Conservation (phyloP, 78 protist species). For the Bodo saltans region DNA sequence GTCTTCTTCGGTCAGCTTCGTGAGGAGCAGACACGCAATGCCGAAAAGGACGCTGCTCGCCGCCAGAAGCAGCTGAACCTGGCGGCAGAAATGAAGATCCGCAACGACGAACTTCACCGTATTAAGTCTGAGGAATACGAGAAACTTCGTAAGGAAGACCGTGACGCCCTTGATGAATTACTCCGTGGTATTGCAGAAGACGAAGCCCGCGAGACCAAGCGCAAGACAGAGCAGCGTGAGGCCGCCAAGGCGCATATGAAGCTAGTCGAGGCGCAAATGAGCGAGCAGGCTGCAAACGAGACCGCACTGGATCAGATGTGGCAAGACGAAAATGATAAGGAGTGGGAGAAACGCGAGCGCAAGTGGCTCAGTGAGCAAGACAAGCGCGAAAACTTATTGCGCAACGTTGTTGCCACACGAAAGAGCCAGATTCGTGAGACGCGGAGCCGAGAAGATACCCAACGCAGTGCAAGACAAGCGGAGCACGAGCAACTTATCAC, state of each 20-base stretch:
- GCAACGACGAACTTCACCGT: not conserved
- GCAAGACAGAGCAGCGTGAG: not conserved
- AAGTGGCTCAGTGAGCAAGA: not conserved
- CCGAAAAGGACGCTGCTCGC: not conserved
- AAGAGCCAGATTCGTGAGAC: not conserved
- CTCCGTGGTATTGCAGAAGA: not conserved
- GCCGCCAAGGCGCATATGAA: not conserved
- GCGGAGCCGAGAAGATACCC: not conserved
- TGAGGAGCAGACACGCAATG: not conserved
- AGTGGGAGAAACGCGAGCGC: slow-evolving; percentile 9
- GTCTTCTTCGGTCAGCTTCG: not conserved
- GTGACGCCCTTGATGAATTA: not conserved
- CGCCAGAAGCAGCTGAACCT: not conserved
- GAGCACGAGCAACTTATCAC: not conserved
- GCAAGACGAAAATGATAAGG: not conserved
- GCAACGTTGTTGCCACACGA: not conserved
- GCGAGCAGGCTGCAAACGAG: not conserved
- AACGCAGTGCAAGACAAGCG: not conserved
- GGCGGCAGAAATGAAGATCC: not conserved
- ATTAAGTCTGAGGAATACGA: not conserved
- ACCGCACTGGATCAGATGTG: slow-evolving; percentile 16
- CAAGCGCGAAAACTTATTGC: not conserved
- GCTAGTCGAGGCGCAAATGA: slow-evolving; percentile 11
- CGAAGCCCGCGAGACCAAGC: not conserved
- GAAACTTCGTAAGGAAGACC: not conserved